phyloP scores from a whole-genome alignment of 2,329 filamentous ascomycete species.

The Apiospora hydei region DNA sequence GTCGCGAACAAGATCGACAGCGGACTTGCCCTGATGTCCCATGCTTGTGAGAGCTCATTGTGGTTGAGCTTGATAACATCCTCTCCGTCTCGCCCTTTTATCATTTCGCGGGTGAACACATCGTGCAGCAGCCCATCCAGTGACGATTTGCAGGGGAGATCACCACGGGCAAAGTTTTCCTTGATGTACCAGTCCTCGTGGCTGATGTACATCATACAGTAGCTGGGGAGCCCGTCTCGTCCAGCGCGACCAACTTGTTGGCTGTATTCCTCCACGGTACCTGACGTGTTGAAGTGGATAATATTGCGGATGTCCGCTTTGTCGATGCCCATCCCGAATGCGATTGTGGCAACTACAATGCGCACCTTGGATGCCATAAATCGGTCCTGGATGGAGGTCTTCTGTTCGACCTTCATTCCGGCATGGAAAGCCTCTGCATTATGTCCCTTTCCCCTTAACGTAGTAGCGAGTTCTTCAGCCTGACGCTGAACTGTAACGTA shows the following conservation, averaged over 20 bases:
- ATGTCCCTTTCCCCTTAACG: constrained; percentile 47
- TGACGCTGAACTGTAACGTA: constrained; percentile 67
- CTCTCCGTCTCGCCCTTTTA: constrained; percentile 45
- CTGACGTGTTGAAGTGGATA: constrained; percentile 59
- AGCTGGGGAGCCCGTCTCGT: constrained; percentile 58
- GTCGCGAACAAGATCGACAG: constrained; percentile 64
- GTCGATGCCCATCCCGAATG: constrained; percentile 68
- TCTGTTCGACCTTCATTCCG: constrained; percentile 54
- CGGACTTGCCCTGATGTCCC: constrained; percentile 60
- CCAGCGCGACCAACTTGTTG: constrained; percentile 65
- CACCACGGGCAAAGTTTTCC: constrained; percentile 66
- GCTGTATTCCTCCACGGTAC: constrained; percentile 63
- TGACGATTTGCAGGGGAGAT: constrained; percentile 61
- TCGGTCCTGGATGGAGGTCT: constrained; percentile 56
- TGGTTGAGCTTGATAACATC: constrained; percentile 56
- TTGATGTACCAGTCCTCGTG: constrained; percentile 63
- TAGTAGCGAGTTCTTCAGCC: constrained; percentile 51
- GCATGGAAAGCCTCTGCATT: constrained; percentile 57
- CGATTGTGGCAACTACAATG: constrained; percentile 63
- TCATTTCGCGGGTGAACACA: constrained; percentile 52
- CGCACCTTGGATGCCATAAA: constrained; percentile 56
- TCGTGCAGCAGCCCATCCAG: constrained; percentile 57
- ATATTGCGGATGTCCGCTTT: constrained; percentile 63
- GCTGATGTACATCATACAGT: constrained; percentile 65
- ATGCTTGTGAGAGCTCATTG: constrained; percentile 52